phyloP scores from a whole-genome alignment of 805 yeast species.

The Kuraishia floccosa region DNA sequence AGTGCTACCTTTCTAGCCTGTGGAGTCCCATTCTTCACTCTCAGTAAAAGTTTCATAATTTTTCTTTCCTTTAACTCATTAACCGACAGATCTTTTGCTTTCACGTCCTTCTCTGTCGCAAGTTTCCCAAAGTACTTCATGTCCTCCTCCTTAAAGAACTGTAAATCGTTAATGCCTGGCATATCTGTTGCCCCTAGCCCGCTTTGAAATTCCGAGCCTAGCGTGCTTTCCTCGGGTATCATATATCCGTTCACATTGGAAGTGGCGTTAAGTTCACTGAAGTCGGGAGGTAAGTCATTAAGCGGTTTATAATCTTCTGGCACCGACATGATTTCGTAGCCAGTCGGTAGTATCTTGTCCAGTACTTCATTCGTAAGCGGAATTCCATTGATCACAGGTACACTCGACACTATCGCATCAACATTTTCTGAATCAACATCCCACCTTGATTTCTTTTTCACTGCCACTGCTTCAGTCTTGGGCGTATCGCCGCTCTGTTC shows the following conservation, averaged over 20 bases:
- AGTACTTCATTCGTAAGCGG: constrained; percentile 33
- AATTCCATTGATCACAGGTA: constrained; percentile 20
- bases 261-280: constrained; percentile 11
- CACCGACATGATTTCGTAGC: constrained; percentile 29
- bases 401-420: constrained; percentile 1
- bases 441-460: constrained; percentile 11
- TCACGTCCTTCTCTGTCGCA: constrained; percentile 19
- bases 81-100: constrained; percentile 22
- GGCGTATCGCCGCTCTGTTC: constrained; percentile 13
- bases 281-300: constrained; percentile 22
- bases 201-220: constrained; percentile 15
- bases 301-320: constrained; percentile 34
- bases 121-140: constrained; percentile 59
- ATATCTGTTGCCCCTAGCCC: constrained; percentile 36
- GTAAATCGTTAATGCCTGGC: constrained; percentile 56
- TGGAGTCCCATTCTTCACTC: constrained; percentile 72
- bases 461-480: constrained; percentile 5
- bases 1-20: constrained; percentile 56
- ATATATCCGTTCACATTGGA: constrained; percentile 25
- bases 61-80: constrained; percentile 50
- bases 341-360: constrained; percentile 38
- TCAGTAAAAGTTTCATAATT: constrained; percentile 52
- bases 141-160: constrained; percentile 63
- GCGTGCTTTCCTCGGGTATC: constrained; percentile 38
- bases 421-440: constrained; percentile 10